Conservation (phyloP, 2,329 filamentous ascomycete genomes). For the Ophiostoma perfectum region DNA sequence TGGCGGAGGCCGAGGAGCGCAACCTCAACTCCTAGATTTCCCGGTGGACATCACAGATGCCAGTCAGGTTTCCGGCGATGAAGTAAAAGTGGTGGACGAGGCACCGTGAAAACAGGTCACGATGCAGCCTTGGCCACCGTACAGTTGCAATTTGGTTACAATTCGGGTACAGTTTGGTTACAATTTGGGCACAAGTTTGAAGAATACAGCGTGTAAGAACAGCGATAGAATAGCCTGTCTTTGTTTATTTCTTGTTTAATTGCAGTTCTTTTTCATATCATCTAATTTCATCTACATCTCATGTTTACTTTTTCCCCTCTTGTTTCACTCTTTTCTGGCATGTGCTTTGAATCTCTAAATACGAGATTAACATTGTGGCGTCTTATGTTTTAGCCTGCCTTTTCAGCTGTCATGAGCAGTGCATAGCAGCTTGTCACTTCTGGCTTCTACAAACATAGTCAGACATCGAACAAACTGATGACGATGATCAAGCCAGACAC, state of each 20-base stretch:
- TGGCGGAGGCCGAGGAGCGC: slow-evolving; percentile 47
- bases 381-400: too few relatives aligned
- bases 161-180: not conserved
- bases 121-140: not conserved
- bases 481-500: too few relatives aligned
- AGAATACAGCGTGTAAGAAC: not conserved
- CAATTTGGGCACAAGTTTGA: not conserved
- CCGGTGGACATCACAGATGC: not conserved
- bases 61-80: not conserved
- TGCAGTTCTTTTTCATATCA: not conserved
- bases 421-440: too few relatives aligned
- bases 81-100: not conserved
- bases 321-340: not conserved
- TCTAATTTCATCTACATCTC: not conserved
- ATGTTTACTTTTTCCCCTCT: not conserved
- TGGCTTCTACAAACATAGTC: too few relatives aligned
- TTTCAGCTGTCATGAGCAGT: too few relatives aligned
- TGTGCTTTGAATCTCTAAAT: too few relatives aligned
- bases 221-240: not conserved
- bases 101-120: not conserved
- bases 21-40: slow-evolving; percentile 35
- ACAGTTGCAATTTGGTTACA: not conserved
- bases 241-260: not conserved
- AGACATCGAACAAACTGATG: too few relatives aligned
- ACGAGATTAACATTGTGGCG: too few relatives aligned